Conservation (phyloP, 129 eudicot species). For the Erigeron canadensis region DNA sequence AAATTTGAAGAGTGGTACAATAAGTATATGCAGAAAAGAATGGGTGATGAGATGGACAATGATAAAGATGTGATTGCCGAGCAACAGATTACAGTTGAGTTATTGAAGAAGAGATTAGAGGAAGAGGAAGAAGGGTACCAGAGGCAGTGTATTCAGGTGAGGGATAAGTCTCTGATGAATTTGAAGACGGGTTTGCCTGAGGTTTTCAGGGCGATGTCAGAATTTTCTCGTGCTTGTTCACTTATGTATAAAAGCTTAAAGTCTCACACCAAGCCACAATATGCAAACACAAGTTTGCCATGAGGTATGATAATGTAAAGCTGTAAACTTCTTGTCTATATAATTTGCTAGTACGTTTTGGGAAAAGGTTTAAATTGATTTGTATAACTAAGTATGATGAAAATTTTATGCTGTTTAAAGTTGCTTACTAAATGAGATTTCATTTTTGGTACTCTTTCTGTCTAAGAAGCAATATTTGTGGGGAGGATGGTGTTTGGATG, state of each 20-base stretch:
- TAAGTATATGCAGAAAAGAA: conserved; percentile 57
- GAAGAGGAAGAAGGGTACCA: conserved; percentile 66
- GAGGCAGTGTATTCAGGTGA: conserved; percentile 66
- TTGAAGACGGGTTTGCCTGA: conserved; percentile 75
- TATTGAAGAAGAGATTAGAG: conserved; percentile 57
- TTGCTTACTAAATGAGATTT: neutral
- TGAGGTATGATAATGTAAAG: conserved; percentile 29
- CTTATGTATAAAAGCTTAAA: conserved; percentile 68
- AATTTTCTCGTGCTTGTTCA: conserved; percentile 72
- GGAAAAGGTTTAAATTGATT: conserved; percentile 19
- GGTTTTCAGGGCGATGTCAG: conserved; percentile 66
- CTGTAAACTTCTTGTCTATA: conserved; percentile 16
- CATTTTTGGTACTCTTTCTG: neutral
- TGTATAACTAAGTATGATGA: conserved; percentile 23
- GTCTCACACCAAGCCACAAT: conserved; percentile 43
- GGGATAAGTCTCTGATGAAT: conserved; percentile 80
- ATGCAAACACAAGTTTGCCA: conserved; percentile 37
- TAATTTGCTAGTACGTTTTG: conserved; percentile 27
- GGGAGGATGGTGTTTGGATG: neutral
- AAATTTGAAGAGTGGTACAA: conserved; percentile 75
- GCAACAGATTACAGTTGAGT: conserved; percentile 56
- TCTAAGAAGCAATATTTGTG: neutral
- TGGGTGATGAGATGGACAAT: conserved; percentile 58
- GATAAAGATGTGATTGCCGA: conserved; percentile 65
- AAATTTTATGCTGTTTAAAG: neutral